Evolutionary conservation across 2,329 filamentous ascomycete genomes (phyloP), one percentile per base, ranked within the genome.

Genomic region (Zymoseptoria ardabiliae): DNA sequence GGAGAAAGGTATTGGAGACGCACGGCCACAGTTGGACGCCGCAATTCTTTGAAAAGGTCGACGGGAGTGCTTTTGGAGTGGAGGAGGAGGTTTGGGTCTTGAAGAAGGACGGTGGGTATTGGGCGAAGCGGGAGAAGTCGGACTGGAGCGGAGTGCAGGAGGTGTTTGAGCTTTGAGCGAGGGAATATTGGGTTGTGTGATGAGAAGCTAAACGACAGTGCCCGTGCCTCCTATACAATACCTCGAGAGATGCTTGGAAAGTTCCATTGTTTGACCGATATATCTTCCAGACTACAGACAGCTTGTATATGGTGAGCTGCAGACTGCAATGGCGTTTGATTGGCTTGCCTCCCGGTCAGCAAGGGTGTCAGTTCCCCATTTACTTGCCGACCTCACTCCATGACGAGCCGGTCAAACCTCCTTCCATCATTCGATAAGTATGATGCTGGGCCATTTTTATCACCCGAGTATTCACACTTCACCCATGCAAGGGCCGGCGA

Each of bases 91-190:
- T 79, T n/a, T 81, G 79, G 79, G 68, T 85, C 68, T 74, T 96
- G 63, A 94, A 87, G 77, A 79, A 79, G 2, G 91, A 88, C 74
- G 91, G 95, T 19, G 87, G 90, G 8, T 99, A 99, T 75, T 99
- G 94, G 94, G 92, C 96, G 71, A 87, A 90, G 75, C 83, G 93
- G 61, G 81, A 79, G 2, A 83, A 78, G 64, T 86, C 86, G 1
- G 78, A 78, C 58, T 96, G 90, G 90, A 74, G 74, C 8, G 79
- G 78, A 6, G 78, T 85, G 49, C 73, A 78, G 59, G 76, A 81
- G 57, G 80, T 87, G 53, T 83, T 86, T 70, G 71, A 74, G 64
- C 57, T 66, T 21, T 72, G 62, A 69, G 50, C 49, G 30, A 25
- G 21, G 45, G 22, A 11, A 45, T 11, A 4, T 22, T 35, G 8